Base-by-base conservation (phyloP, 805 yeast species). In the Ogataea dorogensis region DNA sequence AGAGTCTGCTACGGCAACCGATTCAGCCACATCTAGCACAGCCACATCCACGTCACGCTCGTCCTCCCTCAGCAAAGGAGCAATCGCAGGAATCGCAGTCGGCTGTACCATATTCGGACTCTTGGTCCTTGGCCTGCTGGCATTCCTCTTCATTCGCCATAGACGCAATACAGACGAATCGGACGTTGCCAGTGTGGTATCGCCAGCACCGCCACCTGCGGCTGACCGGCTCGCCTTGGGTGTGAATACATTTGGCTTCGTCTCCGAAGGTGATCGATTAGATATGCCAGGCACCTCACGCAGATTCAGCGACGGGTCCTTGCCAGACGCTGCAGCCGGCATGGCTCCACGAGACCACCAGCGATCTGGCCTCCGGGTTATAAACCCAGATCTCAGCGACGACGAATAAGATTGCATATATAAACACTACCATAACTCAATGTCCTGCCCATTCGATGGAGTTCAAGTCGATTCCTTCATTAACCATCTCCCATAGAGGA, bases 401-500 rank as follows among this genome's bases (percentile, higher is more conserved):
- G 40, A 35, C 6, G 43, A 44, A 27, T 40, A 25, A 33, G 16
- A 36, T 25, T 28, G 40, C 35, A 36, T 36, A 37, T 37, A 31
- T 17, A 32, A 27, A 27, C 28, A 22, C 31, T 22, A 25, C 19
- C 31, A 33, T 29, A 24, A 35, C 16, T 25, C 34, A 93, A 65
- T 93, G 98, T 48, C 96, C 98, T 42, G 96, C 86, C 98, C 98
- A 93, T 68, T 93, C 95, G 54, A 93, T 93, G 21, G 94, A 75
- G 56, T 83, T 76, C 61, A 93, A 71, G 59, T 93, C 98, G 54
- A 93, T 91, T 50, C 98, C 98, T 49, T 93, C 98, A 65, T 93
- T 96, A 40, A 87, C 96, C 98, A 93, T 89, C 68, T 93, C 98
- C 98, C 98, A 93, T 53, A 93, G 71, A 31, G 98, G 98, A 40